Percentiles rank a stretch among this genome's conserved stretches.
Evolutionary conservation across 1,284 basidiomycete species (phyloP).

Genomic region (Trichosporon coremiiforme): DNA sequence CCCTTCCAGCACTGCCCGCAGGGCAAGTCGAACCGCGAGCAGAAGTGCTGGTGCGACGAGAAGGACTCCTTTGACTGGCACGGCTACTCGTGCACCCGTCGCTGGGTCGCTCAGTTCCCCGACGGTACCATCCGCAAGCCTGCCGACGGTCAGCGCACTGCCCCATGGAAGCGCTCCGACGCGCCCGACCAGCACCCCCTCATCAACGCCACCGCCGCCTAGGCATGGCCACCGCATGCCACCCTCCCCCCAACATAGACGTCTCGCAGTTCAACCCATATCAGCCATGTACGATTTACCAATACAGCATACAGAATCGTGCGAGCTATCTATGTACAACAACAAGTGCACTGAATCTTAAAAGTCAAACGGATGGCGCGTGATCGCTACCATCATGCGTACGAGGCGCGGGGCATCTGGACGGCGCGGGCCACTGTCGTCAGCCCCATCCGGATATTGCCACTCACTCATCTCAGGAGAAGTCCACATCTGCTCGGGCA

Average conservation of each 20-base stretch:
- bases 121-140: conserved; percentile 14
- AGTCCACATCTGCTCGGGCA: conserved; percentile 2
- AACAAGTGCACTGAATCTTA: neutral
- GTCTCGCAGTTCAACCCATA: neutral
- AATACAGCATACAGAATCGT: neutral
- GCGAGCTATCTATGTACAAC: conserved; percentile 4
- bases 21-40: conserved; percentile 52
- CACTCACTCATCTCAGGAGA: conserved; percentile 3
- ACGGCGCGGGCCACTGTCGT: neutral
- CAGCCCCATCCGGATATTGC: neutral
- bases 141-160: conserved; percentile 6
- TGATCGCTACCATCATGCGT: neutral
- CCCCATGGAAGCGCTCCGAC: conserved; percentile 3
- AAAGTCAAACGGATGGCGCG: neutral
- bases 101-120: conserved; percentile 10
- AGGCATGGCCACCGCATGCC: neutral
- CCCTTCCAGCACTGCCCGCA: conserved; percentile 57
- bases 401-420: neutral
- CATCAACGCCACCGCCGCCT: conserved; percentile 5
- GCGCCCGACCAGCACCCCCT: neutral
- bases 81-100: conserved; percentile 39
- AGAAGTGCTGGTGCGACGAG: conserved; percentile 55
- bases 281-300: conserved; percentile 8
- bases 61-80: conserved; percentile 56
- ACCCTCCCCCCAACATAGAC: neutral